Base-by-base conservation (phyloP, 306 rosid species). In the Casuarina cunninghamiana region DNA sequence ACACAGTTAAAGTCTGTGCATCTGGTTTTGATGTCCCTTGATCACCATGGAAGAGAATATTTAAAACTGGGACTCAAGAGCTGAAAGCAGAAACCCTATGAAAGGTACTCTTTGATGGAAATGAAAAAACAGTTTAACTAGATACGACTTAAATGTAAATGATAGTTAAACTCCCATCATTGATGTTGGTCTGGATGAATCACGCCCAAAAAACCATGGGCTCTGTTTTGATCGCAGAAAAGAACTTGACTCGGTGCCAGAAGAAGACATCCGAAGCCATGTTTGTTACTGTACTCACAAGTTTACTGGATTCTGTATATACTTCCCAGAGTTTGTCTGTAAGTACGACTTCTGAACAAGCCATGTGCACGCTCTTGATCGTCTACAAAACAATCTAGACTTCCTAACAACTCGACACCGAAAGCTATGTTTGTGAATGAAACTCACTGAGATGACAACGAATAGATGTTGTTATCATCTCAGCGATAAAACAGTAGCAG, bases 401-500 rank as follows among this genome's bases (percentile, higher is more conserved):
- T 46, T 7, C 51, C 2, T 80, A 77, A 71, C 83, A 79, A 79
- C 32, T 15, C 53, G 66, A 51, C 67, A 43, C 70, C 13, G 35
- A 53, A 81, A 65, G 46, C 53, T 8, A 46, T 41, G 46, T 44
- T 49, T 45, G 37, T 13, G 48, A 44, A 6, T 44, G 8, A 44
- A 26, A 26, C 32, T 26, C 32, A 26, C 32, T 26, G 32, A 26
- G 32, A 26, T 26, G 32, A 26, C 32, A 26, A 26, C 32, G 32
- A 26, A 26, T 26, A 26, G 32, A 26, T 26, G 32, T 26, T 26
- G 32, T 26, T 26, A 26, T 26, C 32, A 26, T 26, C 32, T 26
- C 32, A 26, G 32, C 0, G 32, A 26, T 26, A 26, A 26, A 1
- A 26, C 32, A 26, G 32, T 26, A 26, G 32, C 32, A 1, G 32